Conservation (phyloP, 176 grass and related monocot genomes). For the Otatea glauca region DNA sequence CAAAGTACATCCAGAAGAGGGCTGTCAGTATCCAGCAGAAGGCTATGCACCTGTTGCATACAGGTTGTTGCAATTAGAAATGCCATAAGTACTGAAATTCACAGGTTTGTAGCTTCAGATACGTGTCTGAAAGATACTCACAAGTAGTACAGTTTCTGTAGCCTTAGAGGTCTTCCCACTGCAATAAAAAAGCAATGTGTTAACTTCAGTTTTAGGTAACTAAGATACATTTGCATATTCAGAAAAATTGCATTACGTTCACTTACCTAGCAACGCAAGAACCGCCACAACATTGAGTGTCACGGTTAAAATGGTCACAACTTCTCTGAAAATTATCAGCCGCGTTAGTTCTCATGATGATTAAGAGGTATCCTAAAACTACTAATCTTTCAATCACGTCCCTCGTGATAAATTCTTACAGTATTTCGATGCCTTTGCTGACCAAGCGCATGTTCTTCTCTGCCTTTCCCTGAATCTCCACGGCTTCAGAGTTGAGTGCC, state of each 20-base stretch:
- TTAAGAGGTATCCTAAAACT: not conserved
- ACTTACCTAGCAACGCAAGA: constrained; percentile 65
- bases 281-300: constrained; percentile 56
- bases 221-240: not conserved
- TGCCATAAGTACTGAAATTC: not conserved
- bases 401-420: constrained; percentile 60
- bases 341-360: constrained; percentile 17
- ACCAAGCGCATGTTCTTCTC: constrained; percentile 70
- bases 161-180: constrained; percentile 58
- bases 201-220: not conserved
- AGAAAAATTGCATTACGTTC: not conserved
- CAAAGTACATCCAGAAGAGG: constrained; percentile 82
- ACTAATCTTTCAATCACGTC: not conserved
- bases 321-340: constrained; percentile 47
- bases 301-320: constrained; percentile 64
- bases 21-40: constrained; percentile 76
- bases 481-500: constrained; percentile 62
- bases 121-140: constrained; percentile 54
- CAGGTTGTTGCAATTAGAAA: constrained; percentile 20
- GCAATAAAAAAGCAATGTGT: constrained; percentile 27
- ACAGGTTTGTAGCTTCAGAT: not conserved
- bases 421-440: constrained; percentile 65
- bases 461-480: constrained; percentile 65
- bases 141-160: constrained; percentile 46
- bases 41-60: constrained; percentile 61